Percentiles rank a stretch among this genome's conserved stretches.
Conservation (phyloP, 129 eudicot genomes). For the Tanacetum coccineum region DNA sequence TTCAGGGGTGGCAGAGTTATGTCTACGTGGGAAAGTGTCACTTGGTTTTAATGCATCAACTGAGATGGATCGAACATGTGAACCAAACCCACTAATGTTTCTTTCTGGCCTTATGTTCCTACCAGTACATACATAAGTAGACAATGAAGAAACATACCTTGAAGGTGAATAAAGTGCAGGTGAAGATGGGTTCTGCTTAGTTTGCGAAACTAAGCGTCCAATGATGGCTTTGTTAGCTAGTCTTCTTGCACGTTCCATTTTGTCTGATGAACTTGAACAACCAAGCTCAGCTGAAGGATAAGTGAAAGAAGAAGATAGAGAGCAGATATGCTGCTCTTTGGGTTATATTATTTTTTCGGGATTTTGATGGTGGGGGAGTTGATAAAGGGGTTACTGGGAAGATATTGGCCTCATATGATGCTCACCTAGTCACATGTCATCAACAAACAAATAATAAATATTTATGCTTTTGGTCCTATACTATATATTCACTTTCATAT, state of each 20-base stretch:
- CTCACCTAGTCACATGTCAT: conserved; percentile 28
- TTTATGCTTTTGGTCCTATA: conserved; percentile 20
- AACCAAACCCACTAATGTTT: conserved; percentile 22
- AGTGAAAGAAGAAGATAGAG: background rate
- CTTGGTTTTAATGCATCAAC: conserved; percentile 80
- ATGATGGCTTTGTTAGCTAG: conserved; percentile 66
- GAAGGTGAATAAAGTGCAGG: conserved; percentile 46
- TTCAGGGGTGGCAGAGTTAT: conserved; percentile 86
- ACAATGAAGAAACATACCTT: conserved; percentile 70
- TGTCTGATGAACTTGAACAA: conserved; percentile 5
- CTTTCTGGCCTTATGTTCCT: conserved; percentile 20
- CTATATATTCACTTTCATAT: conserved; percentile 13
- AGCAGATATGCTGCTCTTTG: conserved; percentile 9
- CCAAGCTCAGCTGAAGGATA: background rate
- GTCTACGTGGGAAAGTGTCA: conserved; percentile 90
- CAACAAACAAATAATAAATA: background rate
- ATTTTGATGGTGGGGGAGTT: conserved; percentile 29
- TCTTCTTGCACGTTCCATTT: conserved; percentile 88
- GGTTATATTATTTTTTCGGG: background rate
- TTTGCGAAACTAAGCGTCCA: conserved; percentile 55
- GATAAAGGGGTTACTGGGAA: conserved; percentile 36
- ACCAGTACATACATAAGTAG: conserved; percentile 36
- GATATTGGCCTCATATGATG: conserved; percentile 26
- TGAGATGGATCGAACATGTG: conserved; percentile 61
- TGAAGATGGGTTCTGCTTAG: conserved; percentile 42